phyloP scores from a whole-genome alignment of 257 asterid species.

The Ophiorrhiza pumila region DNA sequence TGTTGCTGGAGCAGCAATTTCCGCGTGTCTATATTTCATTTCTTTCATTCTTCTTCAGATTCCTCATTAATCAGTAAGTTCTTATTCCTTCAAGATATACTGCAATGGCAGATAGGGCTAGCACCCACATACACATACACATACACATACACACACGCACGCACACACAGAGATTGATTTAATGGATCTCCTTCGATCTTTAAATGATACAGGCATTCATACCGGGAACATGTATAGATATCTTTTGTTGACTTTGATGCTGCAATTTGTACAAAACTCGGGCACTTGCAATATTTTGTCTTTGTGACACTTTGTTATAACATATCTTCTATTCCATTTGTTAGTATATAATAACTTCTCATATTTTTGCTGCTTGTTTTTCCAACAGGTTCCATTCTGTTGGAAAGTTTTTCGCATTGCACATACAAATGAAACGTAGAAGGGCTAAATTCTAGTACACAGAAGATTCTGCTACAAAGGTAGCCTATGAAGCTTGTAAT shows the following conservation, averaged over 20 bases:
- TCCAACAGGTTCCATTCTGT: slow-evolving; percentile 9
- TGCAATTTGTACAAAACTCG: neutral
- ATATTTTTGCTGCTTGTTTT: neutral
- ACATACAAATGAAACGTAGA: slow-evolving; percentile 21
- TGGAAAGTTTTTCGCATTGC: slow-evolving; percentile 18
- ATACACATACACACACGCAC: neutral
- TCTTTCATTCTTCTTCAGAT: slow-evolving; percentile 74
- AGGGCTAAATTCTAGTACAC: slow-evolving; percentile 11
- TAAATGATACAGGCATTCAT: neutral
- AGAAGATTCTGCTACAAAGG: slow-evolving; percentile 21
- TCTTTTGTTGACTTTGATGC: neutral
- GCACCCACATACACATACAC: neutral
- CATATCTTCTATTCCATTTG: neutral
- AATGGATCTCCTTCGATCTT: neutral
- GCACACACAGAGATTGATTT: neutral
- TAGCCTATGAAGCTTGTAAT: slow-evolving; percentile 26
- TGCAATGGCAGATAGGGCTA: neutral
- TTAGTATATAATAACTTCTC: neutral
- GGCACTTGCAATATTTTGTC: neutral
- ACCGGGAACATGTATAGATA: neutral
- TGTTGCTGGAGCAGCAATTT: slow-evolving; percentile 55
- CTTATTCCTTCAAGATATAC: neutral
- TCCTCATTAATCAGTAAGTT: slow-evolving; percentile 51
- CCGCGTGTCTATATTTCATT: slow-evolving; percentile 50
- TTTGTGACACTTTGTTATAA: neutral